phyloP scores from a whole-genome alignment of 176 grass and related monocot genomes.

The Elaeis guineensis region DNA sequence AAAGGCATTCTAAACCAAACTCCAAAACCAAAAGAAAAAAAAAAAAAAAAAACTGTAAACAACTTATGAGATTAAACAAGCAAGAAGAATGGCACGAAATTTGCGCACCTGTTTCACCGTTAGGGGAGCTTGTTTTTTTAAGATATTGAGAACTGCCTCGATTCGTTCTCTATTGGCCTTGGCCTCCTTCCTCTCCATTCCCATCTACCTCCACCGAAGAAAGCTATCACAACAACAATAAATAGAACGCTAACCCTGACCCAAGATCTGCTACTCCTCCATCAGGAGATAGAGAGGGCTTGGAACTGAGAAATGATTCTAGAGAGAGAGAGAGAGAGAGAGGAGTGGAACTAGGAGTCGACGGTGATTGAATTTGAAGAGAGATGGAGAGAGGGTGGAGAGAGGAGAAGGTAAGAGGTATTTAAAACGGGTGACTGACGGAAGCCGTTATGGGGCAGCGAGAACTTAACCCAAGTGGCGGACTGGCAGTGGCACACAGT shows the following conservation, averaged over 20 bases:
- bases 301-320: not conserved
- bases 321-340: not conserved
- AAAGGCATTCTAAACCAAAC: not conserved
- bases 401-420: not conserved
- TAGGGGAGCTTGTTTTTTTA: slow-evolving; percentile 81
- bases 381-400: not conserved
- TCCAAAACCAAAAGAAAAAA: not conserved
- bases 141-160: slow-evolving; percentile 62
- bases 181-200: slow-evolving; percentile 58
- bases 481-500: too few species aligned
- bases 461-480: too few species aligned
- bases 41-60: not conserved
- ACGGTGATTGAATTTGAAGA: not conserved
- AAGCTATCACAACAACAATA: not conserved
- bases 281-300: too few species aligned
- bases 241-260: not conserved
- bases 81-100: not conserved
- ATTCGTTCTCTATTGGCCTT: slow-evolving; percentile 57
- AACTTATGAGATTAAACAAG: not conserved
- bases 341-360: not conserved
- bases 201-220: slow-evolving; percentile 25
- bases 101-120: slow-evolving; percentile 60
- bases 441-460: too few species aligned
- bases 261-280: too few species aligned
- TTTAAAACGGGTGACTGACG: too few species aligned